These are phyloP conservation scores for Cordia subcordata DNA, from an alignment of 257 asterid genomes.

Conservation along the genomic window DNA sequence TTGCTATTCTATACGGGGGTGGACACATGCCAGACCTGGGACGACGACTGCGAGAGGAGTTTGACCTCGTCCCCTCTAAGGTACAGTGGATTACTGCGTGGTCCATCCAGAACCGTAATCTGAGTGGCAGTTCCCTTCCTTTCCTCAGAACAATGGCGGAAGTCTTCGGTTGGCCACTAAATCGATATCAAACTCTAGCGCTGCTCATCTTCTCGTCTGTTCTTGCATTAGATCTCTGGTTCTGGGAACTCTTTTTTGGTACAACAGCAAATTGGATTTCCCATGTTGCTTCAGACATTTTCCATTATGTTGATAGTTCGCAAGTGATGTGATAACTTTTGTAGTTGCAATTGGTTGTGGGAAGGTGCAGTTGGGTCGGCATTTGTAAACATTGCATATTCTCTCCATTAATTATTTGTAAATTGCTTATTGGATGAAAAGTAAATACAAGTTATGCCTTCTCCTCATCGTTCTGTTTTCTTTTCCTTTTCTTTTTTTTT, in stretches of 20 bases:
- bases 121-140: constrained; percentile 47
- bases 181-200: constrained; percentile 83
- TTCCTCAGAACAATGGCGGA: constrained; percentile 54
- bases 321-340: constrained; percentile 28
- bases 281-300: constrained; percentile 38
- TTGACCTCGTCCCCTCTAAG: constrained; percentile 65
- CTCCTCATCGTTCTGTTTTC: too few relatives aligned
- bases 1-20: constrained; percentile 87
- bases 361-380: neutral
- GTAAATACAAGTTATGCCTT: too few relatives aligned
- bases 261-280: constrained; percentile 67
- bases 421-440: too few relatives aligned
- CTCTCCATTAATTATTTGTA: neutral
- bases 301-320: constrained; percentile 32
- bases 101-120: constrained; percentile 61
- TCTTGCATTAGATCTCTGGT: constrained; percentile 87
- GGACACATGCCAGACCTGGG: constrained; percentile 99
- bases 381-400: neutral
- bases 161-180: constrained; percentile 70
- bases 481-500: too few relatives aligned
- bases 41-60: constrained; percentile 69
- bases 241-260: constrained; percentile 86
- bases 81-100: constrained; percentile 97
- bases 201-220: constrained; percentile 81
- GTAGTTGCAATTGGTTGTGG: neutral